A percentile compares a stretch with the other conserved stretches of the same genome.
Conservation (phyloP, 1,139 yeast species). For the Diutina mesorugosa region DNA sequence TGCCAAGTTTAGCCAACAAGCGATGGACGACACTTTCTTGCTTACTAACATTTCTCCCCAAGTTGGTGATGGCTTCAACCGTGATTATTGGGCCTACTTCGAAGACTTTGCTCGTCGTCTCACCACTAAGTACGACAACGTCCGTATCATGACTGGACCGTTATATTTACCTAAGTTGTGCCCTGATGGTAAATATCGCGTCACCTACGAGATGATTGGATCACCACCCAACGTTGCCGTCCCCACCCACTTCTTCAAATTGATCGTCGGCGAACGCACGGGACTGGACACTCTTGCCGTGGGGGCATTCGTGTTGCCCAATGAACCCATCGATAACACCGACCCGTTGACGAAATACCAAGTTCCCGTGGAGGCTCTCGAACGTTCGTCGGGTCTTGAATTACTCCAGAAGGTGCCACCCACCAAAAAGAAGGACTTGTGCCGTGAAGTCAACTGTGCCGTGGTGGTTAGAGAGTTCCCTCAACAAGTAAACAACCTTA, state of each 20-base stretch:
- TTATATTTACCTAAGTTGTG: conserved; percentile 70
- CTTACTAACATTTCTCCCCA: conserved; percentile 92
- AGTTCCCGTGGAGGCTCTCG: conserved; percentile 85
- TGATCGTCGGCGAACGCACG: conserved; percentile 67
- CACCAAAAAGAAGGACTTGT: conserved; percentile 49
- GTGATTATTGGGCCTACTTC: conserved; percentile 95
- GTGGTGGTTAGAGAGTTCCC: conserved; percentile 76
- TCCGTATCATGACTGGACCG: conserved; percentile 89
- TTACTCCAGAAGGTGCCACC: conserved; percentile 59
- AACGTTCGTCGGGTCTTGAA: conserved; percentile 75
- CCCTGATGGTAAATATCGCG: conserved; percentile 63
- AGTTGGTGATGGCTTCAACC: conserved; percentile 92
- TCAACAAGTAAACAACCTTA: conserved; percentile 23
- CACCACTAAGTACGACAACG: conserved; percentile 54
- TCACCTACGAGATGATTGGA: conserved; percentile 86
- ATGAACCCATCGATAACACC: conserved; percentile 56
- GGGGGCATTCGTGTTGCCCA: conserved; percentile 91
- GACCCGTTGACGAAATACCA: conserved; percentile 64
- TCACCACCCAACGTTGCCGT: conserved; percentile 95
- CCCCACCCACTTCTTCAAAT: conserved; percentile 92
- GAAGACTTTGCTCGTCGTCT: conserved; percentile 80
- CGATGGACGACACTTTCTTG: conserved; percentile 90
- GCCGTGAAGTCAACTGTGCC: conserved; percentile 70
- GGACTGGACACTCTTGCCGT: conserved; percentile 48
- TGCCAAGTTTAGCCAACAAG: conserved; percentile 77